These are phyloP conservation scores for Yamadazyma philogaea DNA, from an alignment of 805 yeast species.

Conservation along the genomic window DNA sequence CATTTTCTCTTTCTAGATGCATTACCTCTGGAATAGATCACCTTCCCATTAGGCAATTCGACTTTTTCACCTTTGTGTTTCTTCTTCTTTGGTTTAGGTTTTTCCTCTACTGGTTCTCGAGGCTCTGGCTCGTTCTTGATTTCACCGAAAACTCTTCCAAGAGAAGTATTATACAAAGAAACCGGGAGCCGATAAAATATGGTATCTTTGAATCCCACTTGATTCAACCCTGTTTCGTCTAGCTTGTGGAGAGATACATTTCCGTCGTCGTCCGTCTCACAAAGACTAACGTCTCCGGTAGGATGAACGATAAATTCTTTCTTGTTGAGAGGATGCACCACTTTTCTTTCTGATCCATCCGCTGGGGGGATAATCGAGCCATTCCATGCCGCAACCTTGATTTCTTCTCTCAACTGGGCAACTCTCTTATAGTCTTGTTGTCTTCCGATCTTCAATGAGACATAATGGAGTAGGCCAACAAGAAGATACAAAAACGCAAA, in stretches of 20 bases:
- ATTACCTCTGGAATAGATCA: slow-evolving; percentile 35
- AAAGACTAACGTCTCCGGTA: slow-evolving; percentile 54
- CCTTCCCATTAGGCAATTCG: slow-evolving; percentile 62
- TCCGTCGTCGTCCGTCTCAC: slow-evolving; percentile 40
- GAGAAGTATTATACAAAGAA: slow-evolving; percentile 41
- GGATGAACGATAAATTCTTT: slow-evolving; percentile 54
- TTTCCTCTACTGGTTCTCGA: slow-evolving; percentile 10
- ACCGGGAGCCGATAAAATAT: slow-evolving; percentile 42
- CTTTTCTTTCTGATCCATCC: slow-evolving; percentile 47
- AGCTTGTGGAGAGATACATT: slow-evolving; percentile 36
- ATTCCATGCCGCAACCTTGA: slow-evolving; percentile 57
- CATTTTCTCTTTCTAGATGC: slow-evolving; percentile 10
- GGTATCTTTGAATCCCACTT: slow-evolving; percentile 51
- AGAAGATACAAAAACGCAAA: slow-evolving; percentile 49
- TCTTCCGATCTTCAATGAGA: slow-evolving; percentile 51
- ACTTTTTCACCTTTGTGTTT: slow-evolving; percentile 41
- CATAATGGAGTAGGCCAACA: slow-evolving; percentile 56
- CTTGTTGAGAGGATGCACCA: slow-evolving; percentile 40
- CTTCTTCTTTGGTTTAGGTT: slow-evolving; percentile 25
- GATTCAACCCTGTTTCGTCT: slow-evolving; percentile 46
- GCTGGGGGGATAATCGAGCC: slow-evolving; percentile 47
- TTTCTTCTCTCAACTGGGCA: slow-evolving; percentile 46
- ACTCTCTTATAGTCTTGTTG: slow-evolving; percentile 57
- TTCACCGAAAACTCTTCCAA: slow-evolving; percentile 33
- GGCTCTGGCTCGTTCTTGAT: not conserved